Conservation (phyloP, 2,329 filamentous ascomycete genomes). For the Hymenotorrendiella dingleyae region DNA sequence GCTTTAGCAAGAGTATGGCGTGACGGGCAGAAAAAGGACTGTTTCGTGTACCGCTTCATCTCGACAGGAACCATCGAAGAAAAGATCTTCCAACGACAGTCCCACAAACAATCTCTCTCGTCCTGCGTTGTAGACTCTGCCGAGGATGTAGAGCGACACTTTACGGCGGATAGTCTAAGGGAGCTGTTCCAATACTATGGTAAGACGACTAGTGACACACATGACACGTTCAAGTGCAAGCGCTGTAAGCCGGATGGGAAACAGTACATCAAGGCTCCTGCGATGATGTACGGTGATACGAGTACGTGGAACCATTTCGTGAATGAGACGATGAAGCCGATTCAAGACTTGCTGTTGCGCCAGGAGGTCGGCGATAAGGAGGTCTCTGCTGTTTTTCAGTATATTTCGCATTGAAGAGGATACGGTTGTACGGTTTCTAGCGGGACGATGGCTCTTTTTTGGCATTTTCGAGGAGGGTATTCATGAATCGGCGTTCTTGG, state of each 20-base stretch:
- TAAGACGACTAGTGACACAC: constrained; percentile 83
- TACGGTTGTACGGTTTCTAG: background rate
- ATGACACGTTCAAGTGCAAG: constrained; percentile 99
- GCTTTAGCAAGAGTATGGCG: constrained; percentile 96
- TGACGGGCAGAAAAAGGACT: constrained; percentile 98
- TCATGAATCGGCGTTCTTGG: too few species aligned
- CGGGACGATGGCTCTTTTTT: background rate
- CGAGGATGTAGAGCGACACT: constrained; percentile 95
- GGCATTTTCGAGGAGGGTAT: too few species aligned
- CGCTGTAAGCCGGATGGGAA: constrained; percentile 82
- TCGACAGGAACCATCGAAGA: constrained; percentile 97
- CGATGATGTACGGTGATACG: constrained; percentile 95
- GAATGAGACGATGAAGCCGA: constrained; percentile 70
- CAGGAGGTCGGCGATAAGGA: constrained; percentile 75
- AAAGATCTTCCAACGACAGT: constrained; percentile 98
- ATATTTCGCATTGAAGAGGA: constrained; percentile 72
- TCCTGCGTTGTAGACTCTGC: constrained; percentile 95
- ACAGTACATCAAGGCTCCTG: constrained; percentile 83
- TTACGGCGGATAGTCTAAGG: constrained; percentile 81
- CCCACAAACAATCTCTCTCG: constrained; percentile 94
- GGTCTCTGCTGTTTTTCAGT: constrained; percentile 95
- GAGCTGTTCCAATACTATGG: constrained; percentile 92
- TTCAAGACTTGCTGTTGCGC: constrained; percentile 84
- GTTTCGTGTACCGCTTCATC: constrained; percentile 99
- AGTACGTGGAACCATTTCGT: constrained; percentile 99